These are phyloP conservation scores for Paxillus rubicundulus DNA, from an alignment of 768 basidiomycete genomes.

Conservation along the genomic window DNA sequence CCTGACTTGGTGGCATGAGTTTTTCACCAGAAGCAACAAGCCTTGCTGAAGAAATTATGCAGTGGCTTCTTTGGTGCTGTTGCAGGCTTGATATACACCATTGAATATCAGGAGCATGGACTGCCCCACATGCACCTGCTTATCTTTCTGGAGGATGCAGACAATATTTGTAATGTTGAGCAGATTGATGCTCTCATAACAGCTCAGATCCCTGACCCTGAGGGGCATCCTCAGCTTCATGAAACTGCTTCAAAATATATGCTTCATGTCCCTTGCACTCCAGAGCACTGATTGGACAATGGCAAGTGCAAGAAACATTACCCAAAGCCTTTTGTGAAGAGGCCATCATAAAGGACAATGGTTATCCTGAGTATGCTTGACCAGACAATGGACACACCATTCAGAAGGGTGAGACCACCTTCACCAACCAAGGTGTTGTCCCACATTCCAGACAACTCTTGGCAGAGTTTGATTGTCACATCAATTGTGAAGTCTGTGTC, in stretches of 20 bases:
- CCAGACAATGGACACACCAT: slow-evolving; percentile 34
- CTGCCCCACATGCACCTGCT: slow-evolving; percentile 55
- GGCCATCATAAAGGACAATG: slow-evolving; percentile 37
- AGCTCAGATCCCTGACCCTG: slow-evolving; percentile 43
- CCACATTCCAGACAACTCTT: slow-evolving; percentile 38
- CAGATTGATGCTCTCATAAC: slow-evolving; percentile 41
- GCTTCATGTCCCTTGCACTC: slow-evolving; percentile 42
- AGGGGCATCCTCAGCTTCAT: slow-evolving; percentile 36
- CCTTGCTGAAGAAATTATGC: slow-evolving; percentile 35
- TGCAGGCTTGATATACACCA: slow-evolving; percentile 47
- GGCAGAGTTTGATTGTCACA: too few relatives aligned
- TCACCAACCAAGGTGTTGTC: slow-evolving; percentile 45
- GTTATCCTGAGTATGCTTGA: slow-evolving; percentile 38
- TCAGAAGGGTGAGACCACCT: slow-evolving; percentile 10
- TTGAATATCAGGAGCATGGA: slow-evolving; percentile 58
- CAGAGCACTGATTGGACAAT: slow-evolving; percentile 32
- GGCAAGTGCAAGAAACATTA: slow-evolving; percentile 34
- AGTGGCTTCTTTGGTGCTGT: slow-evolving; percentile 40
- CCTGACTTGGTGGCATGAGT: slow-evolving; percentile 48
- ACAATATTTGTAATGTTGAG: slow-evolving; percentile 35
- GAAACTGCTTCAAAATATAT: slow-evolving; percentile 29
- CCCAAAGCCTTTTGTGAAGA: slow-evolving; percentile 37
- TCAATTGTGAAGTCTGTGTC: too few relatives aligned
- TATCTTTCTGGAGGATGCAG: slow-evolving; percentile 34
- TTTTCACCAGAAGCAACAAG: slow-evolving; percentile 43